phyloP scores from a whole-genome alignment of 2,329 filamentous ascomycete species.

The Fusarium pininemorale region DNA sequence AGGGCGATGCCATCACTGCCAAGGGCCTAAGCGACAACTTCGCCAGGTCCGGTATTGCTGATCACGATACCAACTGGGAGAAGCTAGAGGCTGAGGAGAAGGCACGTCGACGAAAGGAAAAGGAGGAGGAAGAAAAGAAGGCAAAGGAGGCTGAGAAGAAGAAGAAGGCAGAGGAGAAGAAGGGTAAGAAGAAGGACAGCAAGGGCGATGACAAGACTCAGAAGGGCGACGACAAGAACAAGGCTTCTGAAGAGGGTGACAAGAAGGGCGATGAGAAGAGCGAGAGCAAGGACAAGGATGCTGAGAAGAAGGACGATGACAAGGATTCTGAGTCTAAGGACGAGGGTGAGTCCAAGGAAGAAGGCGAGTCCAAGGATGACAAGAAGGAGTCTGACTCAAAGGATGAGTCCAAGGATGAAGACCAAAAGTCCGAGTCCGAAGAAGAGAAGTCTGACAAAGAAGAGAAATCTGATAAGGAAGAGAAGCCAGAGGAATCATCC shows the following conservation, averaged over 20 bases:
- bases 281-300: conserved; percentile 30
- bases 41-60: conserved; percentile 45
- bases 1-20: conserved; percentile 43
- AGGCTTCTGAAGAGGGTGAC: conserved; percentile 26
- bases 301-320: conserved; percentile 16
- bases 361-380: conserved; percentile 6
- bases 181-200: conserved; percentile 41
- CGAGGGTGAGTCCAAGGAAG: conserved; percentile 15
- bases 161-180: conserved; percentile 44
- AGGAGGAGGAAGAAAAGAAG: conserved; percentile 51
- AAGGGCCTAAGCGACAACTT: conserved; percentile 52
- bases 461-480: conserved; percentile 12
- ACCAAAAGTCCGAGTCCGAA: not conserved
- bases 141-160: conserved; percentile 49
- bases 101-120: conserved; percentile 49
- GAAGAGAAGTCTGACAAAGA: conserved; percentile 13
- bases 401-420: conserved; percentile 24
- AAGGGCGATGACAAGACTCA: conserved; percentile 35
- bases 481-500: conserved; percentile 2
- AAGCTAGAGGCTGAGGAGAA: conserved; percentile 56
- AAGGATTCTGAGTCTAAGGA: conserved; percentile 28
- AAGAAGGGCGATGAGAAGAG: conserved; percentile 35
- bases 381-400: conserved; percentile 19
- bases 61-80: conserved; percentile 56
- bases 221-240: conserved; percentile 34